Percentiles rank a stretch among this genome's conserved stretches.
Evolutionary conservation across 805 yeast species (phyloP).

Genomic region (Starmerella tilneyi): DNA sequence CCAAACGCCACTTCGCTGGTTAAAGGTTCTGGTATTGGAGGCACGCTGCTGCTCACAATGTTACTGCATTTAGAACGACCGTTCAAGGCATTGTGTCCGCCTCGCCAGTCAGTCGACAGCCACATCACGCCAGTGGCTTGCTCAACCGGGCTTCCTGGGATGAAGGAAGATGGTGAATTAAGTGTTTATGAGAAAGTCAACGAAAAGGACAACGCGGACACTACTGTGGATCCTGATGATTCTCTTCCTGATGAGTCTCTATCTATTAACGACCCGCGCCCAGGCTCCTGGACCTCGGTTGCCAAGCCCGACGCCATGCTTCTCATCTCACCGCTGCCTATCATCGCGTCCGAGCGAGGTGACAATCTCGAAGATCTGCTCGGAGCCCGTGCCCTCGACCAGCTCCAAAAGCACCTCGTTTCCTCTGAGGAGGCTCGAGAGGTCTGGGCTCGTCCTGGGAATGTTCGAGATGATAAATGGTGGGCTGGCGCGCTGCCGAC

Average conservation of each 20-base stretch:
- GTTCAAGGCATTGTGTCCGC: slow-evolving; percentile 12
- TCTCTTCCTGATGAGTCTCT: too few relatives aligned
- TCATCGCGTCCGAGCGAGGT: slow-evolving; percentile 14
- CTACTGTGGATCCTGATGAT: not conserved
- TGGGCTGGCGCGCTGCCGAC: slow-evolving; percentile 39
- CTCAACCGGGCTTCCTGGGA: not conserved
- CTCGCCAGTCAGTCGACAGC: not conserved
- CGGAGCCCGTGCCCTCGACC: slow-evolving; percentile 2
- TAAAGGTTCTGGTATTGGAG: slow-evolving; percentile 44
- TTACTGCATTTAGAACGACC: slow-evolving; percentile 35
- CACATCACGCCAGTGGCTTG: slow-evolving; percentile 8
- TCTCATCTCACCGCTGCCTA: slow-evolving; percentile 31
- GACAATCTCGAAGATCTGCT: slow-evolving; percentile 17
- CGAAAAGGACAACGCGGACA: not conserved
- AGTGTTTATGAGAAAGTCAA: not conserved
- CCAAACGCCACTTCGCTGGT: slow-evolving; percentile 31
- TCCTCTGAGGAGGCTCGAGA: slow-evolving; percentile 3
- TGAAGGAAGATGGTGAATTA: not conserved
- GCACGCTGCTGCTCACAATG: slow-evolving; percentile 35
- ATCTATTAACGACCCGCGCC: too few relatives aligned
- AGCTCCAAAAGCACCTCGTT: slow-evolving; percentile 6
- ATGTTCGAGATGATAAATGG: slow-evolving; percentile 26
- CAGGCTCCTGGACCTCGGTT: too few relatives aligned
- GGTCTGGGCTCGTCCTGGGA: slow-evolving; percentile 20
- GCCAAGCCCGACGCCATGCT: slow-evolving; percentile 30